Evolutionary conservation across 2,329 filamentous ascomycete species (phyloP).

Genomic region (Aureobasidium leucospermi): DNA sequence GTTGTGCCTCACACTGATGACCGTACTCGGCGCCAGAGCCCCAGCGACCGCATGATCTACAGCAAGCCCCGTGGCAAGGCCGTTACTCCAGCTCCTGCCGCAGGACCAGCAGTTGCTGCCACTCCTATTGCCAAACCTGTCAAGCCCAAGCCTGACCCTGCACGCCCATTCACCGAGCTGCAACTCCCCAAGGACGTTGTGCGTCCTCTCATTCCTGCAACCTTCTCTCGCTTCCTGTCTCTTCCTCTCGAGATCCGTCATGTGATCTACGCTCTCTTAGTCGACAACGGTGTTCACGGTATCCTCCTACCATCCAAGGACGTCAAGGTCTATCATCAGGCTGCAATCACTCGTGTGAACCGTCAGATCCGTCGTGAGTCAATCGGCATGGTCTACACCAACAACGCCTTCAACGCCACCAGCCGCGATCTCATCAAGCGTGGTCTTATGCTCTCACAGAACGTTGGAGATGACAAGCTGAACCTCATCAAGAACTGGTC

Average conservation of each 20-base stretch:
- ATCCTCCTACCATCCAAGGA: neutral
- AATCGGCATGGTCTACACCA: neutral
- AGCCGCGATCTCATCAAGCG: neutral
- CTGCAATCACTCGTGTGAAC: constrained; percentile 6
- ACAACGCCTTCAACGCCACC: neutral
- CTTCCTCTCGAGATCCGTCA: neutral
- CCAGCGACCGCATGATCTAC: neutral
- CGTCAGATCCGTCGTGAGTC: neutral
- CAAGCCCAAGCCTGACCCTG: neutral
- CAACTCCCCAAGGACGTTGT: neutral
- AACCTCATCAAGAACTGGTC: neutral
- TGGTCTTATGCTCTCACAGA: neutral
- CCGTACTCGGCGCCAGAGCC: neutral
- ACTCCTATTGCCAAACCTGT: neutral
- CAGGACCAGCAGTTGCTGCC: neutral
- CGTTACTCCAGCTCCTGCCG: neutral
- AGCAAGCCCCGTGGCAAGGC: neutral
- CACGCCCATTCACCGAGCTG: neutral
- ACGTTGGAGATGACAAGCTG: neutral
- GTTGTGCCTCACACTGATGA: neutral
- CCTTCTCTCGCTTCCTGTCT: neutral
- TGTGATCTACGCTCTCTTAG: neutral
- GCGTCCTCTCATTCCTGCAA: neutral
- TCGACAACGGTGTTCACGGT: constrained; percentile 1
- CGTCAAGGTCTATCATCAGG: neutral